Base-by-base conservation (phyloP, 2,329 filamentous ascomycete genomes). In the Monosporascus sp. region DNA sequence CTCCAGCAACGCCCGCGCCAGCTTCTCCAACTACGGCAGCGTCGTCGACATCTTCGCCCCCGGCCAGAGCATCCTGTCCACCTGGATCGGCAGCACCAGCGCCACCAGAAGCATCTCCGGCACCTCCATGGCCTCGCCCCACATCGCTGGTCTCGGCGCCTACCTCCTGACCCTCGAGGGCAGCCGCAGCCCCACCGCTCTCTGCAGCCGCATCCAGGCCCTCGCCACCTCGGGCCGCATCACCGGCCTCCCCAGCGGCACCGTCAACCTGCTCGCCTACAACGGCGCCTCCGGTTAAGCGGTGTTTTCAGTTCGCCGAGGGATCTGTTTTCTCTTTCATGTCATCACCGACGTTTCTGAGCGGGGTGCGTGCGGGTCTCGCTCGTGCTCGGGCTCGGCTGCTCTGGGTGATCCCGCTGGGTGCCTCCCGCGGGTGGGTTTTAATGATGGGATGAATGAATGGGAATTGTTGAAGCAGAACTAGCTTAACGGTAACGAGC, bases 81-180 rank as follows among this genome's bases (percentile, higher is more conserved):
- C 76, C 2, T 76, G 73, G 68, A 72, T 22, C 14, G 42, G 42
- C 22, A 31, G 68, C 45, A 66, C 69, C 37, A 63, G 63, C 48
- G 68, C 65, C 31, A 65, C 63, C 15, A 69, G 69, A 47, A 72
- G 63, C 27, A 73, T 83, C 60, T 78, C 73, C 15, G 84, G 83
- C 36, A 86, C 84, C 6, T 82, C 77, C 37, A 85, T 85, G 82
- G 80, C 83, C 2, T 70, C 75, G 3, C 83, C 83, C 0, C 82
- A 85, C 62, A 72, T 86, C 50, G 73, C 80, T 24, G 84, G 84
- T 14, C 65, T 86, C n/a, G 80, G 77, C 11, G 73, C 80, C n/a
- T 85, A 85, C 63, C 65, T 85, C 31, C 62, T 78, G 54, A 69
- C 64, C 9, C 65, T 77, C 1, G 73, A 80, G 62, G 61, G 64